Percentiles rank a stretch among this genome's conserved stretches.
Conservation (phyloP, 2,329 filamentous ascomycete genomes). For the Massarina eburnea region DNA sequence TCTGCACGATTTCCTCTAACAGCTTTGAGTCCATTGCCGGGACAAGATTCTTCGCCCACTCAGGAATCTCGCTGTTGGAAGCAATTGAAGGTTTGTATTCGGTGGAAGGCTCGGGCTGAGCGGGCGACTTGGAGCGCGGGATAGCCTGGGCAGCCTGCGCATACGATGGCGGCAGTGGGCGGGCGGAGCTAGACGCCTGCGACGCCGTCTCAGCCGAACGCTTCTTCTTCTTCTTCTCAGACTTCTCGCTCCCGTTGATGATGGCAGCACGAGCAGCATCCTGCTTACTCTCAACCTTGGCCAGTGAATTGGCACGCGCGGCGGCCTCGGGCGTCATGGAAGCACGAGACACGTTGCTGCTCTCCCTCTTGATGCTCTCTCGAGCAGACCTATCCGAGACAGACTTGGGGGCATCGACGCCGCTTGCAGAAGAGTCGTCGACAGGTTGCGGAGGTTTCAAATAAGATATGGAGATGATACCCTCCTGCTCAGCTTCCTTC, state of each 20-base stretch:
- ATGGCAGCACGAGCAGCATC: conserved; percentile 44
- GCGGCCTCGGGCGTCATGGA: conserved; percentile 42
- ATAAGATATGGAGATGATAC: conserved; percentile 73
- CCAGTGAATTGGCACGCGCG: conserved; percentile 43
- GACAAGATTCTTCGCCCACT: conserved; percentile 39
- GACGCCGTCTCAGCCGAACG: conserved; percentile 51
- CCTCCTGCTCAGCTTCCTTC: conserved; percentile 73
- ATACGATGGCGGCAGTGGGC: conserved; percentile 41
- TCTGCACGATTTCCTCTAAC: conserved; percentile 51
- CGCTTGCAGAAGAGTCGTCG: conserved; percentile 38
- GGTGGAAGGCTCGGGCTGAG: conserved; percentile 17
- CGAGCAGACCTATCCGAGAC: conserved; percentile 39
- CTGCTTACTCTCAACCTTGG: conserved; percentile 47
- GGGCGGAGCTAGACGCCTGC: conserved; percentile 43
- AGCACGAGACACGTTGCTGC: conserved; percentile 34
- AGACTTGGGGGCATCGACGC: conserved; percentile 34
- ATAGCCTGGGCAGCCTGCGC: conserved; percentile 43
- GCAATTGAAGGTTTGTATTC: conserved; percentile 13
- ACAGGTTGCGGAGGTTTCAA: conserved; percentile 49
- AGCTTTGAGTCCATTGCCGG: conserved; percentile 55
- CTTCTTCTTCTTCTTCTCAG: conserved; percentile 69
- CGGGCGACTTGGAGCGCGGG: conserved; percentile 33
- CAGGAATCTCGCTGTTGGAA: conserved; percentile 32
- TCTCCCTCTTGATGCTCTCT: conserved; percentile 41
- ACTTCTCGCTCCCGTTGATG: conserved; percentile 44